Percentiles rank a stretch among this genome's conserved stretches.
These are phyloP conservation scores for Triticum timopheevii DNA, from an alignment of 176 grass and related monocot species.

Conservation along the genomic window DNA sequence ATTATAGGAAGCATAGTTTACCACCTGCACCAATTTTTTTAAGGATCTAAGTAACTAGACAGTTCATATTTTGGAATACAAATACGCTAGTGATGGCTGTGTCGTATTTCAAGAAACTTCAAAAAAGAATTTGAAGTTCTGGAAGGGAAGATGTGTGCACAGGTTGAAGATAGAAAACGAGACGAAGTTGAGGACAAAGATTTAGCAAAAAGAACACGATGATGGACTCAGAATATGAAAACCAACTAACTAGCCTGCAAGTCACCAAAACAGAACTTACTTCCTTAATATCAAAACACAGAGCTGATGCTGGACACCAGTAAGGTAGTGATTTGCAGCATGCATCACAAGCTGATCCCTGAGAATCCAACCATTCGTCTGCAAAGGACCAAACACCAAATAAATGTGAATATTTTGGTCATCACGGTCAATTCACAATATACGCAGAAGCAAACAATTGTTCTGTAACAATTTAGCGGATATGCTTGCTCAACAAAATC, in stretches of 20 bases:
- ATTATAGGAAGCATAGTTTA: constrained; percentile 11
- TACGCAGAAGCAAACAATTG: not conserved
- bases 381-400: not conserved
- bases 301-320: constrained; percentile 3
- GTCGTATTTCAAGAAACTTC: not conserved
- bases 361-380: constrained; percentile 2
- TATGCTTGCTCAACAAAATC: not conserved
- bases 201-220: not conserved
- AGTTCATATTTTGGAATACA: not conserved
- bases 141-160: not conserved
- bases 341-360: not conserved
- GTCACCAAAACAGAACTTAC: not conserved
- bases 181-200: not conserved
- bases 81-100: not conserved
- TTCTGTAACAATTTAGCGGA: not conserved
- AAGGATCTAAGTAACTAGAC: not conserved
- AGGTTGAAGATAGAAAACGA: not conserved
- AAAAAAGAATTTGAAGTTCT: not conserved
- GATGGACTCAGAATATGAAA: not conserved
- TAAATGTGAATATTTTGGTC: not conserved
- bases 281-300: not conserved
- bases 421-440: not conserved
- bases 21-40: not conserved
- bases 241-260: not conserved
- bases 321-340: not conserved